Conservation (phyloP, 176 grass and related monocot genomes). For the Aechmea fasciata region DNA sequence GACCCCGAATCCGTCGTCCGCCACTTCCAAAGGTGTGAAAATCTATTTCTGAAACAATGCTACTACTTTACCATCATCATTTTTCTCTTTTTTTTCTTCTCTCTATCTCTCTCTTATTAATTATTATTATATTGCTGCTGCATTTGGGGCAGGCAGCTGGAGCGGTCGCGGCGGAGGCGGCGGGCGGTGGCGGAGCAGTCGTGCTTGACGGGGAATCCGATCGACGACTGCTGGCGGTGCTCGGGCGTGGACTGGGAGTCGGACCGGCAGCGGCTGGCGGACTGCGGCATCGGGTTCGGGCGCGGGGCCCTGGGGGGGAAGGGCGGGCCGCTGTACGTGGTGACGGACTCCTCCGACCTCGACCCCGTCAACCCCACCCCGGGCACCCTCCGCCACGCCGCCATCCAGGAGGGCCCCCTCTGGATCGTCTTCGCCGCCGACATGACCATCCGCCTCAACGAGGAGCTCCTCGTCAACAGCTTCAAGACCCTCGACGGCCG, state of each 20-base stretch:
- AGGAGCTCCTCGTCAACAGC: slow-evolving; percentile 92
- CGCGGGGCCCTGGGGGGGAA: slow-evolving; percentile 71
- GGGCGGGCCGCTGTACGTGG: slow-evolving; percentile 66
- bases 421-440: slow-evolving; percentile 82
- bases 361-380: slow-evolving; percentile 64
- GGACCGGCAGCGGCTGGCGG: slow-evolving; percentile 71
- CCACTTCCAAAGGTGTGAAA: slow-evolving; percentile 42
- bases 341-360: slow-evolving; percentile 68
- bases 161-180: slow-evolving; percentile 37
- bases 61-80: too few relatives aligned
- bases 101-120: too few relatives aligned
- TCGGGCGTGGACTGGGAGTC: slow-evolving; percentile 55
- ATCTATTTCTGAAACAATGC: too few relatives aligned
- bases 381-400: slow-evolving; percentile 71
- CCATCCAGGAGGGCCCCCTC: slow-evolving; percentile 84
- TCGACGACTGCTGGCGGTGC: slow-evolving; percentile 91
- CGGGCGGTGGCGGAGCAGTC: slow-evolving; percentile 11
- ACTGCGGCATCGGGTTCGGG: slow-evolving; percentile 83
- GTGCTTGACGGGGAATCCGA: slow-evolving; percentile 79
- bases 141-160: slow-evolving; percentile 18
- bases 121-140: too few relatives aligned
- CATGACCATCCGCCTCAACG: slow-evolving; percentile 72
- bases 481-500: slow-evolving; percentile 89
- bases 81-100: too few relatives aligned
- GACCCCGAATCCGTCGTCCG: slow-evolving; percentile 51